These are phyloP conservation scores for Candida hispaniensis DNA, from an alignment of 805 yeast genomes.

Conservation along the genomic window DNA sequence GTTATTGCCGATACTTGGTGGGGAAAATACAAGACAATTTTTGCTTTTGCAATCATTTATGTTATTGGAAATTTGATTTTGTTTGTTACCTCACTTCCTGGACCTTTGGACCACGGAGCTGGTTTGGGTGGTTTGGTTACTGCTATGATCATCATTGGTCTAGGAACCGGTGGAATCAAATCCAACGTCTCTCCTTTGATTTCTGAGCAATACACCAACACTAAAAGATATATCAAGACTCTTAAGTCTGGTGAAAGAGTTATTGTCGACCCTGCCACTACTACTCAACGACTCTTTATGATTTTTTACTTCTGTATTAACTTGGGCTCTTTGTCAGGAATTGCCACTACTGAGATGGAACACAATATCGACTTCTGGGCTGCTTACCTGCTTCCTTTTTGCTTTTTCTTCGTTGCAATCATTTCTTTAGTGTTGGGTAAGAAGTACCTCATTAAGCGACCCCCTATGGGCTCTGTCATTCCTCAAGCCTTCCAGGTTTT, in stretches of 20 bases:
- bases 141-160: conserved; percentile 50
- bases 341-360: conserved; percentile 70
- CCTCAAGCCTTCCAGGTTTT: conserved; percentile 41
- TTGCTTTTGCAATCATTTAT: conserved; percentile 48
- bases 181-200: conserved; percentile 64
- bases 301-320: conserved; percentile 68
- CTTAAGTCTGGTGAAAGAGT: conserved; percentile 55
- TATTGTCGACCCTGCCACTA: conserved; percentile 56
- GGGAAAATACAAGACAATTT: conserved; percentile 64
- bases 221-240: conserved; percentile 47
- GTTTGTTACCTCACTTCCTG: conserved; percentile 60
- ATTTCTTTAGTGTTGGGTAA: conserved; percentile 43
- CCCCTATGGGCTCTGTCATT: conserved; percentile 52
- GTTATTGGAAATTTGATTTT: conserved; percentile 51
- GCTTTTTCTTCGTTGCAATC: conserved; percentile 54
- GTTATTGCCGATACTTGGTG: conserved; percentile 61
- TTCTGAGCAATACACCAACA: conserved; percentile 61
- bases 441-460: conserved; percentile 45
- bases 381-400: conserved; percentile 61
- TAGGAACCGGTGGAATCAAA: conserved; percentile 76
- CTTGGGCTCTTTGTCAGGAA: conserved; percentile 61
- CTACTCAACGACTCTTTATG: conserved; percentile 66
- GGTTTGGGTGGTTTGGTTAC: conserved; percentile 54
- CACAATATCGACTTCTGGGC: conserved; percentile 48
- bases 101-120: conserved; percentile 38